phyloP scores from a whole-genome alignment of 75 land plant genomes.

The Cupressus sempervirens region DNA sequence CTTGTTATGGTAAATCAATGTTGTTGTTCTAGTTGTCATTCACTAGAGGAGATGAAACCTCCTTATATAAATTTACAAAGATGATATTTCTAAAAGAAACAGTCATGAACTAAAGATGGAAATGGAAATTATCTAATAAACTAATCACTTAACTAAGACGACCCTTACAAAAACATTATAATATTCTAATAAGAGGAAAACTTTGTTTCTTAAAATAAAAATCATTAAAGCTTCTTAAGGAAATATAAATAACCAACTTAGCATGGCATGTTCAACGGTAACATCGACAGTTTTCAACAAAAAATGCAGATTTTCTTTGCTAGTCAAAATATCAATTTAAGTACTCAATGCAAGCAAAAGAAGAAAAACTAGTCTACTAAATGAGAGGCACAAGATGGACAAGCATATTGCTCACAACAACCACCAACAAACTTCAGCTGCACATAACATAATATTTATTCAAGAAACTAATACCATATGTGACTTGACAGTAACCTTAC shows the following conservation, averaged over 20 bases:
- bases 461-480: neutral
- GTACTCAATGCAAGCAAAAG: neutral
- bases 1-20: too few species aligned
- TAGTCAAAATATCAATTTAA: neutral
- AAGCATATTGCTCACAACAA: neutral
- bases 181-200: too few species aligned
- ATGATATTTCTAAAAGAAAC: too few species aligned
- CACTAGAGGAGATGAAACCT: too few species aligned
- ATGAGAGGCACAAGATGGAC: neutral
- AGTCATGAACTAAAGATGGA: too few species aligned
- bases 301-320: neutral
- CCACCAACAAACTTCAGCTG: neutral
- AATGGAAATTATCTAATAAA: too few species aligned
- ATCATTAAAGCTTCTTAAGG: neutral
- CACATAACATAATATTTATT: neutral
- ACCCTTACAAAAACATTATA: too few species aligned
- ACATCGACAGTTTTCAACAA: neutral
- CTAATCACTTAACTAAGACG: too few species aligned
- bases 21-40: too few species aligned
- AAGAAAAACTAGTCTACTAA: neutral
- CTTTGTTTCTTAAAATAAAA: neutral
- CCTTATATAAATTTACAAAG: too few species aligned
- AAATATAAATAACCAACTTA: neutral
- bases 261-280: neutral
- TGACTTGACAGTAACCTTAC: constrained; percentile 21